Evolutionary conservation across 169 alveolate genomes (phyloP).

Genomic region (Theileria parva): DNA sequence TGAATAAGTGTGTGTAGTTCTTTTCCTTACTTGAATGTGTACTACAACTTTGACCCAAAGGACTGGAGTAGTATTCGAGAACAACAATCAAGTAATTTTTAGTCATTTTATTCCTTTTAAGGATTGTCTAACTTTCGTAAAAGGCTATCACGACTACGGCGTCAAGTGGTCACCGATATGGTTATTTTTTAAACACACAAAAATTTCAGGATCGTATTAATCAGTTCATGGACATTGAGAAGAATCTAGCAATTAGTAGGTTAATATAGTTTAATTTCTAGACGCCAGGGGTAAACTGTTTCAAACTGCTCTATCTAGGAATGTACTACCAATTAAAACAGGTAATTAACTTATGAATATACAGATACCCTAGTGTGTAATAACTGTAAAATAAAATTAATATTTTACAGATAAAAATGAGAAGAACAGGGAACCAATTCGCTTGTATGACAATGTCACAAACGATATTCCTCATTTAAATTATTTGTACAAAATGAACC

Average conservation of each 20-base stretch:
- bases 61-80: constrained; percentile 62
- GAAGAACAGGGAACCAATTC: neutral
- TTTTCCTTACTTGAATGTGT: constrained; percentile 64
- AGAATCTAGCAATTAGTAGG: constrained; percentile 31
- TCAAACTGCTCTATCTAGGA: constrained; percentile 51
- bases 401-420: constrained; percentile 3
- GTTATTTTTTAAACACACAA: constrained; percentile 5
- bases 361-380: neutral
- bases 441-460: constrained; percentile 2
- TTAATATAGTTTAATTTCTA: neutral
- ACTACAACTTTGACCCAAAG: constrained; percentile 49
- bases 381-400: neutral
- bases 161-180: constrained; percentile 17
- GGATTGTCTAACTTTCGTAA: constrained; percentile 44
- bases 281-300: constrained; percentile 61
- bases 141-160: constrained; percentile 25
- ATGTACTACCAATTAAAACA: constrained; percentile 8
- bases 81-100: constrained; percentile 34
- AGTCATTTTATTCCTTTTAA: neutral
- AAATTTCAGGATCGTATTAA: constrained; percentile 27
- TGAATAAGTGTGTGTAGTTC: constrained; percentile 2
- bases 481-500: neutral
- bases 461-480: constrained; percentile 9
- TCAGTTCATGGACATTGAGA: constrained; percentile 38
- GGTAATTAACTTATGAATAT: neutral